Base-by-base conservation (phyloP, 2,329 filamentous ascomycete species). In the Leptosphaerulina australis region DNA sequence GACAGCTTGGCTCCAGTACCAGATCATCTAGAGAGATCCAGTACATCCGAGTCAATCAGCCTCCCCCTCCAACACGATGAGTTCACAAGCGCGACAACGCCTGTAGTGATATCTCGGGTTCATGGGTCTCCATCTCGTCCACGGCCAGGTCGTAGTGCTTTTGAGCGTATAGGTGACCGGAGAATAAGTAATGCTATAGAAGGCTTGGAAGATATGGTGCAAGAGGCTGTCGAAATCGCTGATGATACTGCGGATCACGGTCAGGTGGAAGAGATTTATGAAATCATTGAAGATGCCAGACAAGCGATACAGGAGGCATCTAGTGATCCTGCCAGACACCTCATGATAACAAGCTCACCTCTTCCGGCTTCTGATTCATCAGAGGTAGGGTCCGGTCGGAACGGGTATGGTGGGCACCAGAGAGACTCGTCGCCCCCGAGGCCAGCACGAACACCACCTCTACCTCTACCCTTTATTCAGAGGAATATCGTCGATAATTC, bases 181-280 rank as follows among this genome's bases (percentile, higher is more conserved):
- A 60, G 39, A 11, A 56, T 69, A 20, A 67, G 60, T 38, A 61
- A 64, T 20, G 69, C 75, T 8, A 71, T 77, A 5, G 69, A 69
- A 21, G 71, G 68, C 0, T 51, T 78, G 5, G 75, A 78, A 50
- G 64, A 71, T n/a, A 64, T 78, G 35, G 74, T 77, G 49, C 65
- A 75, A 49, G 71, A 77, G 46, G 76, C 76, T 1, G 60, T 74
- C 10, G 48, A 65, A 2, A 63, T 74, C 22, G 72, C 74, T 5
- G 64, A 73, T 30, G 59, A 69, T 29, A 67, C 68, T 2, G 58
- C 66, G 6, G 56, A 73, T 43, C 56, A 56, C 22, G 60, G 64
- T 3, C 63, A 72, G 20, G 59, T 70, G 4, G 62, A 72, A 14
- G 72, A 77, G 20, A 70, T 77, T 14, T 69, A 72, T 25, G 53